Evolutionary conservation across 371 early-diverging fungal genomes (phyloP).

Genomic region (Syncephalis plumigaleata): DNA sequence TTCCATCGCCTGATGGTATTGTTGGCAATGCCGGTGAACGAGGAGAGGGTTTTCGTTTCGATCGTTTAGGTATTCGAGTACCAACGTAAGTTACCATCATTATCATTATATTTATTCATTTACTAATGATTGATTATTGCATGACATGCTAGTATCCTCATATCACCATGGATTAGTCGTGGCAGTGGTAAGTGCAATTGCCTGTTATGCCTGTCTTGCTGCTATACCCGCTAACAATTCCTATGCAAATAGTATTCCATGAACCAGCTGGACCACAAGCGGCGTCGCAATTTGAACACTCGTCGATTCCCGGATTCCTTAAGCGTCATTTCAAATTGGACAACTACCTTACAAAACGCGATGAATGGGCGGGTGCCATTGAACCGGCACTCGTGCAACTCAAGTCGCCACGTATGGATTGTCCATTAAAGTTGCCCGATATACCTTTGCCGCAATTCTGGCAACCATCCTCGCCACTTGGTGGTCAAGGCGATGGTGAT

Average conservation of each 20-base stretch:
- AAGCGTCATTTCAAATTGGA: constrained; percentile 14
- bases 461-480: too few relatives aligned
- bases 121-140: too few relatives aligned
- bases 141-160: constrained; percentile 12
- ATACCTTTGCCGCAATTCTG: too few relatives aligned
- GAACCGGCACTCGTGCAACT: background rate
- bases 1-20: constrained; percentile 15
- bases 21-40: background rate
- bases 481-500: too few relatives aligned
- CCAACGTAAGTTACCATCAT: constrained; percentile 10
- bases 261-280: constrained; percentile 9
- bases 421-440: too few relatives aligned
- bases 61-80: constrained; percentile 23
- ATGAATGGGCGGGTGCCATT: constrained; percentile 12
- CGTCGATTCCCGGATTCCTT: constrained; percentile 21
- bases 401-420: too few relatives aligned
- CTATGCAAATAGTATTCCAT: constrained; percentile 9
- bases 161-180: constrained; percentile 22
- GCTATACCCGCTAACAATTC: background rate
- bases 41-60: constrained; percentile 10
- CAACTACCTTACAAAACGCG: constrained; percentile 12
- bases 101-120: too few relatives aligned
- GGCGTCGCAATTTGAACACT: constrained; percentile 19
- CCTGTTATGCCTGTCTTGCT: background rate
- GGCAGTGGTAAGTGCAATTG: constrained; percentile 7